phyloP scores from a whole-genome alignment of 495 filamentous ascomycete genomes.

The Pyrenopolyporus hunteri region DNA sequence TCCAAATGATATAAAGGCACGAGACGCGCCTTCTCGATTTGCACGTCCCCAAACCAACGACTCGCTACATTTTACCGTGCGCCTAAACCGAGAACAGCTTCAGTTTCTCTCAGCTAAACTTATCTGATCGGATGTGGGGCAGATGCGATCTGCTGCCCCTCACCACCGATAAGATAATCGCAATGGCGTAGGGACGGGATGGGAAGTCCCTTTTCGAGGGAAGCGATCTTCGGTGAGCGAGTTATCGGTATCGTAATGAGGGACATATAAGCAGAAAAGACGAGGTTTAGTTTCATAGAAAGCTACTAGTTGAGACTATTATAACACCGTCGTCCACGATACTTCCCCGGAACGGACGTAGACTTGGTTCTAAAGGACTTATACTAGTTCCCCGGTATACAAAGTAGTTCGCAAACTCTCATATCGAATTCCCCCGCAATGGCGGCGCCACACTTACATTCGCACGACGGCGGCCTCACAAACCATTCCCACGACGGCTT shows the following conservation, averaged over 20 bases:
- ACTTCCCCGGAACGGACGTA: too few relatives aligned
- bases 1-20: not conserved
- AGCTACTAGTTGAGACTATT: not conserved
- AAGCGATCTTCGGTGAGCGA: slow-evolving; percentile 5
- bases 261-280: too few relatives aligned
- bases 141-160: slow-evolving; percentile 28
- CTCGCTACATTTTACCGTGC: not conserved
- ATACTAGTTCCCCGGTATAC: too few relatives aligned
- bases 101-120: not conserved
- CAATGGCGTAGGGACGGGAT: slow-evolving; percentile 4
- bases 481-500: slow-evolving; percentile 68
- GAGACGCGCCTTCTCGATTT: too few relatives aligned
- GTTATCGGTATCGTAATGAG: slow-evolving; percentile 1
- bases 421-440: slow-evolving; percentile 13
- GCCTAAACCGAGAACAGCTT: not conserved
- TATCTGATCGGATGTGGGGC: slow-evolving; percentile 11
- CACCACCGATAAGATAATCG: slow-evolving; percentile 21
- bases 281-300: not conserved
- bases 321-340: too few relatives aligned
- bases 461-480: slow-evolving; percentile 64
- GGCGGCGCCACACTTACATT: slow-evolving; percentile 45
- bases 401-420: too few relatives aligned
- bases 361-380: too few relatives aligned
- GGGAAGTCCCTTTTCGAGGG: not conserved
- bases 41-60: too few relatives aligned